Conservation (phyloP, 1,284 basidiomycete genomes). For the Polyporus tsugae region DNA sequence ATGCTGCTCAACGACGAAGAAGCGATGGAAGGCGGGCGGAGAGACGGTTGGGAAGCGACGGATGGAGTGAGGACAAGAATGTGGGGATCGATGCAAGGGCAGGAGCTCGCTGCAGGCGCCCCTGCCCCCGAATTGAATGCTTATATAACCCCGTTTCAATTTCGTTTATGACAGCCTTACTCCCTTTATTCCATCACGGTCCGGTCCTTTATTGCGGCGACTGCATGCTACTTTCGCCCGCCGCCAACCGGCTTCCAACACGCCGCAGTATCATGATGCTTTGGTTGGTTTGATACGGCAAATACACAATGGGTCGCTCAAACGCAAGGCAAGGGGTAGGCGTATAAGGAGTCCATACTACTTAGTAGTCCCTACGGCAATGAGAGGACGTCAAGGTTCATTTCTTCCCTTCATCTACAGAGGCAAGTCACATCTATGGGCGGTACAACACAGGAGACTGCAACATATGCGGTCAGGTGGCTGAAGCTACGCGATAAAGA, state of each 20-base stretch:
- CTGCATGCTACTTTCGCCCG: not conserved
- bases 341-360: not conserved
- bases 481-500: not conserved
- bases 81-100: conserved; percentile 33
- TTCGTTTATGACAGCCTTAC: not conserved
- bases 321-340: not conserved
- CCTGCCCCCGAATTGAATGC: conserved; percentile 3
- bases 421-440: not conserved
- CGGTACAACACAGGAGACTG: not conserved
- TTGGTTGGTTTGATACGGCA: not conserved
- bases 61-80: conserved; percentile 10
- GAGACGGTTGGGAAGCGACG: conserved; percentile 14
- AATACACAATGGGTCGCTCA: not conserved
- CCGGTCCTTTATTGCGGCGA: not conserved
- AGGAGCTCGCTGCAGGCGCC: not conserved
- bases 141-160: conserved; percentile 25
- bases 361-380: too few species aligned
- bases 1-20: conserved; percentile 1
- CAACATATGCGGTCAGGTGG: not conserved
- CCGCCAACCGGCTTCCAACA: not conserved
- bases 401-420: not conserved
- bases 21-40: conserved; percentile 1
- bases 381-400: not conserved
- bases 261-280: not conserved
- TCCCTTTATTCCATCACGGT: not conserved